Percentiles rank a stretch among this genome's conserved stretches.
Conservation (phyloP, 176 grass and related monocot species). For the Puya raimondii region DNA sequence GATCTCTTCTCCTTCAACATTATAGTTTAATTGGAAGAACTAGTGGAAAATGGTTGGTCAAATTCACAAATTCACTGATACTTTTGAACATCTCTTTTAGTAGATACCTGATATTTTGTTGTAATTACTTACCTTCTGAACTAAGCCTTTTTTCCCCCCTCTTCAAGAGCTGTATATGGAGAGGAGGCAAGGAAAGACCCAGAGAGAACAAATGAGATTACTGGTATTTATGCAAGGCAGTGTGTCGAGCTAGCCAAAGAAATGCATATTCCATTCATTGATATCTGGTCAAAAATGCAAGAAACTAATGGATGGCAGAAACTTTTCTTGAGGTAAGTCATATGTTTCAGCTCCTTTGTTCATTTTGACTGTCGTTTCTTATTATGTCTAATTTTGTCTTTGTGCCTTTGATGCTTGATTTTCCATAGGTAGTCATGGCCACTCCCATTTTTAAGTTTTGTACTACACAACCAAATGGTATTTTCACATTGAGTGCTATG, state of each 20-base stretch:
- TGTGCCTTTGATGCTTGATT: background rate
- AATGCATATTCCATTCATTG: constrained; percentile 54
- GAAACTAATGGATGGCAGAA: constrained; percentile 45
- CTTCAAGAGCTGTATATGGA: constrained; percentile 47
- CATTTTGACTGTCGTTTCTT: background rate
- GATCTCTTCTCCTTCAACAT: too few species aligned
- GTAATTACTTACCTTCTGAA: background rate
- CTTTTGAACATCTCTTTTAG: background rate
- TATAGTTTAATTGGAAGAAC: background rate
- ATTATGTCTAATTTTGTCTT: background rate
- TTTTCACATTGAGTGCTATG: background rate
- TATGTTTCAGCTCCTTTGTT: background rate
- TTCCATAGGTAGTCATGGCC: background rate
- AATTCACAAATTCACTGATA: background rate
- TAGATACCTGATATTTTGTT: background rate
- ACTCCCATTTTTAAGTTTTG: too few species aligned
- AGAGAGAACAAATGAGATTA: constrained; percentile 89
- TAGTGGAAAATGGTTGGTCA: background rate
- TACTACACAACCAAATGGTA: background rate
- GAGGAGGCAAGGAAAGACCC: constrained; percentile 46
- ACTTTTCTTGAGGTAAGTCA: constrained; percentile 60
- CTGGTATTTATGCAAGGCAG: constrained; percentile 56
- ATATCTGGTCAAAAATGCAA: constrained; percentile 89
- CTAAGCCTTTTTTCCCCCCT: background rate
- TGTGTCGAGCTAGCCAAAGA: constrained; percentile 70